phyloP scores from a whole-genome alignment of 23 red algal genomes.

The Gracilaria gracilis region DNA sequence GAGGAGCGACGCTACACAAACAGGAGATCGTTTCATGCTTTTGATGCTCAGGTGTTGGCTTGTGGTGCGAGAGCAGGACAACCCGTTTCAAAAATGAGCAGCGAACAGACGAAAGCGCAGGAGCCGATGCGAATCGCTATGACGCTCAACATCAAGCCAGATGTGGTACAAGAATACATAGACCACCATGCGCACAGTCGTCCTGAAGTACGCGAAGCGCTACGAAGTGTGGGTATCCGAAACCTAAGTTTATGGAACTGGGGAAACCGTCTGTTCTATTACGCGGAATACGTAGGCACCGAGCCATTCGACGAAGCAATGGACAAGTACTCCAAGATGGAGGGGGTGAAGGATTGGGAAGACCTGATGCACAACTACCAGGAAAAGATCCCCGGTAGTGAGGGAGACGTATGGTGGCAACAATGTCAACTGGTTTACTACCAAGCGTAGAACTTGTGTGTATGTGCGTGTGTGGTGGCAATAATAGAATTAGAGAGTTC shows the following conservation, averaged over 20 bases:
- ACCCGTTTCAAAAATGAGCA: neutral
- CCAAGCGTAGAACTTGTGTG: constrained; percentile 41
- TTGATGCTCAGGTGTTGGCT: no score
- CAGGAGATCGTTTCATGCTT: no score
- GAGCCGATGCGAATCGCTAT: constrained; percentile 69
- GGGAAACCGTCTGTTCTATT: constrained; percentile 85
- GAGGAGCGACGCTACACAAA: no score
- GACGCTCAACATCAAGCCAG: constrained; percentile 85
- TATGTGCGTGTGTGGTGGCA: neutral
- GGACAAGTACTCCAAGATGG: constrained; percentile 80
- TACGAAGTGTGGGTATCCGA: constrained; percentile 73
- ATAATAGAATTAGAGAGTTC: neutral
- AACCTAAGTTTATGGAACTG: constrained; percentile 82
- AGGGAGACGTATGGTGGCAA: constrained; percentile 87
- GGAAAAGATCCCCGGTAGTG: constrained; percentile 62
- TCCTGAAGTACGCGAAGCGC: constrained; percentile 63
- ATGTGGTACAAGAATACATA: constrained; percentile 66
- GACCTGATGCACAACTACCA: constrained; percentile 90
- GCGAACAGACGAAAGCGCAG: neutral
- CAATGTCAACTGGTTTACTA: constrained; percentile 71
- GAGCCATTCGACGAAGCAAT: constrained; percentile 85
- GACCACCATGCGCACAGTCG: constrained; percentile 57
- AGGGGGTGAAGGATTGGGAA: constrained; percentile 82
- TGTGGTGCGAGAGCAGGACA: no score
- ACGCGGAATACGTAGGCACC: constrained; percentile 82